Percentiles rank a stretch among this genome's conserved stretches.
Evolutionary conservation across 2,329 filamentous ascomycete species (phyloP).

Genomic region (Ceratocystis cubensis): DNA sequence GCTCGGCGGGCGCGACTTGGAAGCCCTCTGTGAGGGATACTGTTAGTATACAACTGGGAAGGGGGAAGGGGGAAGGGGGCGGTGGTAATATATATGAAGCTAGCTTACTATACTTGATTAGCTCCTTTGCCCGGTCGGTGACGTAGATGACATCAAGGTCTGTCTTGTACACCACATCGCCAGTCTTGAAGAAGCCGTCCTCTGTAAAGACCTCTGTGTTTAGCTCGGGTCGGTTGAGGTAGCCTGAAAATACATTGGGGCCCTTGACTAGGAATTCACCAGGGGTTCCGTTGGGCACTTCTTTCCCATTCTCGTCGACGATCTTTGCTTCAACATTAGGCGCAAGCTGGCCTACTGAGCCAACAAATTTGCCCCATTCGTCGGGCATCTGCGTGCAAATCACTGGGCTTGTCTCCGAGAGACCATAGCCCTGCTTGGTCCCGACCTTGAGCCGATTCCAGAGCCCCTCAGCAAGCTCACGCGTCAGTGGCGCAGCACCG

Average conservation of each 20-base stretch:
- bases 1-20: constrained; percentile 57
- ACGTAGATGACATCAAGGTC: constrained; percentile 73
- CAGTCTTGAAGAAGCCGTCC: constrained; percentile 83
- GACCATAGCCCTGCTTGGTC: constrained; percentile 85
- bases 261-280: constrained; percentile 70
- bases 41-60: constrained; percentile 28
- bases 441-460: constrained; percentile 62
- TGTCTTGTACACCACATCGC: constrained; percentile 73
- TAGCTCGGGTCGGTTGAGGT: constrained; percentile 59
- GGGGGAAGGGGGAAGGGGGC: not conserved
- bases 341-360: constrained; percentile 63
- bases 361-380: constrained; percentile 64
- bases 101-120: constrained; percentile 40
- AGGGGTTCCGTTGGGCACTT: constrained; percentile 42
- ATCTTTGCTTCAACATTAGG: constrained; percentile 74
- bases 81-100: not conserved
- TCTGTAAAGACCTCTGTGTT: constrained; percentile 57
- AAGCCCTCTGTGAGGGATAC: constrained; percentile 39
- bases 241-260: constrained; percentile 69
- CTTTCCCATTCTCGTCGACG: constrained; percentile 49
- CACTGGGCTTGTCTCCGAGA: constrained; percentile 74
- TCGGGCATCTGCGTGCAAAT: constrained; percentile 62
- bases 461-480: constrained; percentile 64
- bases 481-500: constrained; percentile 72
- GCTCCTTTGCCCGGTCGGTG: constrained; percentile 71